Percentiles rank a stretch among this genome's conserved stretches.
Evolutionary conservation across 2,329 filamentous ascomycete genomes (phyloP).

Genomic region (Exophiala viscosa): DNA sequence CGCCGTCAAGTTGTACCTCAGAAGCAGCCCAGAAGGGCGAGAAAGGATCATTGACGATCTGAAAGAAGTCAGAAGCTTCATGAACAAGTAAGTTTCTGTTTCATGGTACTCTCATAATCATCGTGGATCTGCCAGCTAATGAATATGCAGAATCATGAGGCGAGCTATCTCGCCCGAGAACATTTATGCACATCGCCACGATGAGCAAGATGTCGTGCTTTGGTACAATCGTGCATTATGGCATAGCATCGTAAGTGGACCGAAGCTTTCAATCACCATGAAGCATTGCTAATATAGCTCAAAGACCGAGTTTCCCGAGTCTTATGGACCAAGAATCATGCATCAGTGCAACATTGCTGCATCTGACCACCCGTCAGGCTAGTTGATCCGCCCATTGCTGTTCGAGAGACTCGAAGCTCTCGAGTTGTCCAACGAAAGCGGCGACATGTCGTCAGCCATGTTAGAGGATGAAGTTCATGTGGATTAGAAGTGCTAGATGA

Average conservation of each 20-base stretch:
- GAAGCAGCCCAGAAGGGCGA: slow-evolving; percentile 30
- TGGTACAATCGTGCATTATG: slow-evolving; percentile 41
- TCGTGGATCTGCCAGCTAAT: not conserved
- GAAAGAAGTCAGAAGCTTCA: slow-evolving; percentile 32
- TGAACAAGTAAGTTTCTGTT: slow-evolving; percentile 31
- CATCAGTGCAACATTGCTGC: slow-evolving; percentile 38
- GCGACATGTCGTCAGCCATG: too few species aligned
- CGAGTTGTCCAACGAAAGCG: too few species aligned
- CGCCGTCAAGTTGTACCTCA: slow-evolving; percentile 35
- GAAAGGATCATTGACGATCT: slow-evolving; percentile 29
- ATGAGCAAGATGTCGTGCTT: slow-evolving; percentile 39
- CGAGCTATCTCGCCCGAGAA: slow-evolving; percentile 34
- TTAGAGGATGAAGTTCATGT: too few species aligned
- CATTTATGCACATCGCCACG: slow-evolving; percentile 37
- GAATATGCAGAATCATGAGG: slow-evolving; percentile 34
- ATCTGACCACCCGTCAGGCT: slow-evolving; percentile 25
- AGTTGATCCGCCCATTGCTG: not conserved
- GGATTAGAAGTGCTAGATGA: too few species aligned
- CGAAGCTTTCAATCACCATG: not conserved
- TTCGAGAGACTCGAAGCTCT: too few species aligned
- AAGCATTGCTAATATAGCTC: not conserved
- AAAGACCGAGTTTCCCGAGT: slow-evolving; percentile 36
- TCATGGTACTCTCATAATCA: not conserved
- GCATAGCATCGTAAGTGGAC: slow-evolving; percentile 37
- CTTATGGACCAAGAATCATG: slow-evolving; percentile 39